phyloP scores from a whole-genome alignment of 73 alveolate species.

The Uronychia binucleata region DNA sequence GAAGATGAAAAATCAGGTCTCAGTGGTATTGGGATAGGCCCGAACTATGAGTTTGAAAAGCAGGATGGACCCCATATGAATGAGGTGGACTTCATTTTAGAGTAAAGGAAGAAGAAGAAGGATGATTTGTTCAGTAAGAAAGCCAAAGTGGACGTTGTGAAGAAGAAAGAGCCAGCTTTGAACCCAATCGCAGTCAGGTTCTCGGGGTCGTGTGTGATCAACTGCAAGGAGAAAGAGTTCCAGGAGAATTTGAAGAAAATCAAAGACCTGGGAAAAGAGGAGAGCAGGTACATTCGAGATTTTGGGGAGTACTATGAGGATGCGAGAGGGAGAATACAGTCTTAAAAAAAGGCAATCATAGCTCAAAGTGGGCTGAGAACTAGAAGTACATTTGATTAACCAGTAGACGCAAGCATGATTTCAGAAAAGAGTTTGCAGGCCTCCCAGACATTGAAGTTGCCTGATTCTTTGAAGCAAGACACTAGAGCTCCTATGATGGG shows the following conservation, averaged over 20 bases:
- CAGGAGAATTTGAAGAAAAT: background rate
- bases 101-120: background rate
- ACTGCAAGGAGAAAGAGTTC: background rate
- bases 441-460: too few species aligned
- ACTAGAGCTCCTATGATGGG: background rate
- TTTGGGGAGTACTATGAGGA: background rate
- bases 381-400: background rate
- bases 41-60: background rate
- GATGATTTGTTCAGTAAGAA: background rate
- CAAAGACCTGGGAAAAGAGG: background rate
- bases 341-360: background rate
- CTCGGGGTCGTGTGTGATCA: background rate
- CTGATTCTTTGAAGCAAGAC: background rate
- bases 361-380: background rate
- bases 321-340: background rate
- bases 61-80: background rate
- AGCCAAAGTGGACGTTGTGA: background rate
- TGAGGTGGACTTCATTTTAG: background rate
- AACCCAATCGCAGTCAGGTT: background rate
- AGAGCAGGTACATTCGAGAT: background rate
- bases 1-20: background rate
- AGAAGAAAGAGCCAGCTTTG: background rate
- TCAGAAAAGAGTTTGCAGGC: background rate
- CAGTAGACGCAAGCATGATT: background rate
- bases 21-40: background rate